Evolutionary conservation across 2,329 filamentous ascomycete genomes (phyloP), one percentile per base, ranked within the genome.

Genomic region (Botrytis cinerea): DNA sequence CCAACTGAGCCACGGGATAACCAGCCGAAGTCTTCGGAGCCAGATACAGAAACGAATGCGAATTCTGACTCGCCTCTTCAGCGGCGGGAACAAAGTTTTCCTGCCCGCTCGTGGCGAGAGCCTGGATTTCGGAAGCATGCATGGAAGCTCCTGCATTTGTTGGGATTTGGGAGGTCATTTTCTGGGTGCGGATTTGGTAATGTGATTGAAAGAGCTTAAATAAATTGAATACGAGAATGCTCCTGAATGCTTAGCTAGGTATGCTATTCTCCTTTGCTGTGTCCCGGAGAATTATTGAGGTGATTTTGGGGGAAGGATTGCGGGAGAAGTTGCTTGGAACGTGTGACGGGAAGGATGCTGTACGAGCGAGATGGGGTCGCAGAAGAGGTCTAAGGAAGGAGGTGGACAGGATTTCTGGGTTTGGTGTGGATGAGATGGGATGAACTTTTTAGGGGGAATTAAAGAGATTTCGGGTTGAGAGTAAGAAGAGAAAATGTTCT

Each of bases 1-100:
- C 35, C 10, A 46, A 60, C 18, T 32, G 43, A n/a, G 69, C 63
- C 45, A 74, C 40, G 38, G 78, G 78, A 73, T 79, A 80, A 25
- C 77, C 76, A 38, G 75, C 73, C 57, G 76, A 77, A 35, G 77
- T 78, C 54, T 75, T 75, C 60, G 78, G 79, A 12, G 78, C 78
- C 28, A 81, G 73, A 32, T 77, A 76, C 59, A 81, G 76, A 73
- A 81, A 81, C 5, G 40, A 45, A n/a, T 70, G 71, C 20, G 69
- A 63, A 25, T 32, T 40, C n/a, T 72, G 74, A 63, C 66, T 35
- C 4, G 57, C 71, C 59, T 73, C 74, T 63, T 77, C 76, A 45
- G 75, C 73, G 18, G 75, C 74, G 43, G 77, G 76, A 38, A 75
- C 63, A 45, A 75, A 76, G 43, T 74, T 78, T 40, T 77, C 75